A percentile compares a stretch with the other conserved stretches of the same genome.
phyloP scores from a whole-genome alignment of 164 flowering plant species.

The Kalanchoe fedtschenkoi region DNA sequence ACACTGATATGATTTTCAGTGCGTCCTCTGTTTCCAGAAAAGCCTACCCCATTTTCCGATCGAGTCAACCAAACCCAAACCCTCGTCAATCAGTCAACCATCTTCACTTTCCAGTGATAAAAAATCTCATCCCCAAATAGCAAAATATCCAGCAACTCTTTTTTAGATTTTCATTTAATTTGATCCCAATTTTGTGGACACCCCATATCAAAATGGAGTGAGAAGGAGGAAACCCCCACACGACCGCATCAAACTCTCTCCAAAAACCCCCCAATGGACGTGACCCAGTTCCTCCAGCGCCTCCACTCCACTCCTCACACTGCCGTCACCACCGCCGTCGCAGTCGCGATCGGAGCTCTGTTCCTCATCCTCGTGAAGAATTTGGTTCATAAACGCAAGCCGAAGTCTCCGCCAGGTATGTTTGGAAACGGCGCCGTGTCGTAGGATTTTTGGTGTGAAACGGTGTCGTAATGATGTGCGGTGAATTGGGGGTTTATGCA shows the following conservation, averaged over 20 bases:
- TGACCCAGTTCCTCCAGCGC: not conserved
- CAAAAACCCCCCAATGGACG: not conserved
- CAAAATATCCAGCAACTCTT: too few species aligned
- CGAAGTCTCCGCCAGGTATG: slow-evolving; percentile 1
- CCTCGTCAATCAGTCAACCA: too few species aligned
- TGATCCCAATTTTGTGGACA: too few species aligned
- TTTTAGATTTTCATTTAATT: too few species aligned
- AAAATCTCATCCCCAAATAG: too few species aligned
- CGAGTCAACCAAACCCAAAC: too few species aligned
- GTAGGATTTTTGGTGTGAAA: not conserved
- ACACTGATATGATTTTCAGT: too few species aligned
- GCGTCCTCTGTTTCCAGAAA: too few species aligned
- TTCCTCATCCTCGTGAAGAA: not conserved
- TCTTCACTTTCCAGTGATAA: too few species aligned
- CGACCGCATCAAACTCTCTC: not conserved
- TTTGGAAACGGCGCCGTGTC: not conserved
- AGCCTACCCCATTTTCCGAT: too few species aligned
- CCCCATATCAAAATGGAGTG: too few species aligned
- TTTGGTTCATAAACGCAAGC: not conserved
- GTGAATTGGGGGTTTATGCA: slow-evolving; percentile 23
- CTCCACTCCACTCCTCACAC: not conserved
- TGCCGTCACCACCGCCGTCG: not conserved
- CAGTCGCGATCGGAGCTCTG: not conserved
- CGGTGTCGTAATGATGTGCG: not conserved
- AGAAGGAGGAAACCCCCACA: too few species aligned